Base-by-base conservation (phyloP, 805 yeast genomes). In the Teunomyces gatunensis region DNA sequence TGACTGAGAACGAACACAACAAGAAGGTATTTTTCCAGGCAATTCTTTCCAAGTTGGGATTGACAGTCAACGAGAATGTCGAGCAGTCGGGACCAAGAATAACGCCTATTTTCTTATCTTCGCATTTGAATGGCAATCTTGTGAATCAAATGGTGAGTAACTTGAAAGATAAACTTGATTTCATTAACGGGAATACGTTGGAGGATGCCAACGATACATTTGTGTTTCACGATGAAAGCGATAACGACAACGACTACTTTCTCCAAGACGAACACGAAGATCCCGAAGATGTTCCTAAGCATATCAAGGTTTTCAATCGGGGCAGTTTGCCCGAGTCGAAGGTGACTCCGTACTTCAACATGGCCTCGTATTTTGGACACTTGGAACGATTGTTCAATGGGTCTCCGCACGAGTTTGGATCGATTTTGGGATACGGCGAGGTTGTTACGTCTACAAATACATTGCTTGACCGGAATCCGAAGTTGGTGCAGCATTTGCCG, bases 361-460 rank as follows among this genome's bases (percentile, higher is more conserved):
- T 85, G 58, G 54, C 60, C 6, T 58, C 69, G 29, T 94, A 84
- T 63, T 86, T 77, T 61, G 58, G 65, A 6, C 55, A 61, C 23
- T 63, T 87, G 39, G 50, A 52, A 28, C 55, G 60, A 56, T 61
- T 55, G 35, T 58, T 64, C 28, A 45, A 51, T 36, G 20, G 50
- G 41, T 5, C 52, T 1, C 42, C 47, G 10, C 72, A 71, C 4
- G 68, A 66, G 3, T 68, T 84, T 35, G 98, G 97, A 1, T 68
- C 85, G 0, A 60, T 76, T 1, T 63, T 88, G 18, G 67, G 87
- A 30, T 92, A 92, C 59, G 89, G 89, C 11, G 97, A 92, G 59
- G 96, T 91, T 5, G 82, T 91, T 1, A 87, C 97, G 0, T 91
- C 98, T 0, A 92, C 99, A 0, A 84, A 81, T 46, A 78, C 87